phyloP scores from a whole-genome alignment of 768 basidiomycete species.

The Phanerodontia chrysosporium region DNA sequence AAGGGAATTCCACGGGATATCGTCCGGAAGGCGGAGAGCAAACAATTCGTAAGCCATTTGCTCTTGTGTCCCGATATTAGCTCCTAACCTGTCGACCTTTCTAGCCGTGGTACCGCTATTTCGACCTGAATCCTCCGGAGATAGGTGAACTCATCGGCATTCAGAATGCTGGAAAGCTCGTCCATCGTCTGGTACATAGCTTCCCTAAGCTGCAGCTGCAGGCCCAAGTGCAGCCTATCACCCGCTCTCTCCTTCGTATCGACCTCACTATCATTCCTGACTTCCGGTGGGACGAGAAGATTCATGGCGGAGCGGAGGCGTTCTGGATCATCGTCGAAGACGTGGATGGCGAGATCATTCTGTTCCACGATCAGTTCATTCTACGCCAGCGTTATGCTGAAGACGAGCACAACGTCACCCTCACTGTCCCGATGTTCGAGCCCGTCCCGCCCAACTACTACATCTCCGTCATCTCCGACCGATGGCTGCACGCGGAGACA shows the following conservation, averaged over 20 bases:
- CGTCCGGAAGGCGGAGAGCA: conserved; percentile 87
- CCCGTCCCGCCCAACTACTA: conserved; percentile 98
- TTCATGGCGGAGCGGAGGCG: conserved; percentile 83
- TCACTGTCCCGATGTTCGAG: conserved; percentile 95
- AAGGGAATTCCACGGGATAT: conserved; percentile 85
- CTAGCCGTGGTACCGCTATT: conserved; percentile 97
- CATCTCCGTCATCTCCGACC: conserved; percentile 90
- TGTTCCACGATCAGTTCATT: conserved; percentile 92
- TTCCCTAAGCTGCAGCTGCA: conserved; percentile 97
- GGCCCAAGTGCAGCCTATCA: conserved; percentile 96
- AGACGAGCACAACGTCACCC: conserved; percentile 90
- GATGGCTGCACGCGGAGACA: conserved; percentile 95
- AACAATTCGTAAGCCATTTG: conserved; percentile 80
- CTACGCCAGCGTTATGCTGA: conserved; percentile 89
- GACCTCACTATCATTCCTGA: conserved; percentile 96
- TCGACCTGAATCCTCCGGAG: conserved; percentile 88
- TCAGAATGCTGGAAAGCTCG: conserved; percentile 86
- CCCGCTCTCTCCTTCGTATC: conserved; percentile 85
- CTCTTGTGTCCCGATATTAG: neutral
- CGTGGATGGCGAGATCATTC: conserved; percentile 93
- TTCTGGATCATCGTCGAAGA: conserved; percentile 96
- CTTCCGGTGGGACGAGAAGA: conserved; percentile 96
- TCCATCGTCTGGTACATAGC: conserved; percentile 89
- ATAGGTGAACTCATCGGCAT: conserved; percentile 94
- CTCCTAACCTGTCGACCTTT: conserved; percentile 1